Evolutionary conservation across 1,139 yeast species (phyloP).

Genomic region (Kodamaea plutei): DNA sequence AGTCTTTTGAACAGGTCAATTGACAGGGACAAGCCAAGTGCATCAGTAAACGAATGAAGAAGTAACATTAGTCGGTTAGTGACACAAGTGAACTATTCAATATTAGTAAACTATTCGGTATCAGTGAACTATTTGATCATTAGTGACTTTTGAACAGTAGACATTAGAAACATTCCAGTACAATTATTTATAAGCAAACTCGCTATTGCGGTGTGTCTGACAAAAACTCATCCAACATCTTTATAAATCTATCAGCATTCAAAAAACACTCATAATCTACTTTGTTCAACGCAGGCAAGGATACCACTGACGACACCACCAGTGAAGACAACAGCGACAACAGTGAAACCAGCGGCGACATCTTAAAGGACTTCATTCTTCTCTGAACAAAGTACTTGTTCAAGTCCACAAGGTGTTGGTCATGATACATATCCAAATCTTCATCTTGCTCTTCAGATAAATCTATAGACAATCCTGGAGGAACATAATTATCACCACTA

Average conservation of each 20-base stretch:
- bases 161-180: no score
- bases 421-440: constrained; percentile 13
- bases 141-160: no score
- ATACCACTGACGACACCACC: constrained; percentile 2
- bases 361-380: constrained; percentile 10
- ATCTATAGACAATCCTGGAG: constrained; percentile 5
- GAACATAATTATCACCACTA: constrained; percentile 33
- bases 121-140: no score
- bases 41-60: no score
- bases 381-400: constrained; percentile 12
- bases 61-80: no score
- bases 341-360: constrained; percentile 1
- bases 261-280: constrained; percentile 18
- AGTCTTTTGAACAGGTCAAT: no score
- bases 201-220: no score
- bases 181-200: no score
- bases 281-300: constrained; percentile 4
- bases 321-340: constrained; percentile 4
- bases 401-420: constrained; percentile 11
- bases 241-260: constrained; percentile 27
- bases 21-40: no score
- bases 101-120: no score
- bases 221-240: no score
- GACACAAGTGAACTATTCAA: no score
- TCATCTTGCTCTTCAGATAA: constrained; percentile 7